Evolutionary conservation across 805 yeast genomes (phyloP).

Genomic region (Cyberlindnera suaveolens): DNA sequence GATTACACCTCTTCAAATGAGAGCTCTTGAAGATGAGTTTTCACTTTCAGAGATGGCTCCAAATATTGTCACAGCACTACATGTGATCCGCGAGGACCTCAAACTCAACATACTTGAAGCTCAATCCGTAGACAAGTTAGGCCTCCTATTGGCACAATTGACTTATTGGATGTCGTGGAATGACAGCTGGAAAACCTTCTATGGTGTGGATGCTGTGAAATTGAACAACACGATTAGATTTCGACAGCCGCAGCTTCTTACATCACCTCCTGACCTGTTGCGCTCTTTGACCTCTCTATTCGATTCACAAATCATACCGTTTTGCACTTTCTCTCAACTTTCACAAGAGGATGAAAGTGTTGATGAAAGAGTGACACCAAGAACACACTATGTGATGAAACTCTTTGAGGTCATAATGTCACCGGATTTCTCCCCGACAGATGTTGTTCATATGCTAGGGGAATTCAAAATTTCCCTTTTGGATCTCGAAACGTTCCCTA

Average conservation of each 20-base stretch:
- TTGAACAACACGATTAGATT: conserved; percentile 38
- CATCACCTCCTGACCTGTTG: conserved; percentile 55
- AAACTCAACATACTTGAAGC: conserved; percentile 46
- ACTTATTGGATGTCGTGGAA: conserved; percentile 73
- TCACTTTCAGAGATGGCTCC: conserved; percentile 51
- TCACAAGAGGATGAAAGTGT: conserved; percentile 55
- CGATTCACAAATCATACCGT: conserved; percentile 40
- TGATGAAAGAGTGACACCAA: conserved; percentile 58
- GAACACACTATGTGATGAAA: conserved; percentile 52
- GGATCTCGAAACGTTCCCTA: conserved; percentile 64
- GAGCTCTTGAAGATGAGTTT: conserved; percentile 23
- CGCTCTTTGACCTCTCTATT: conserved; percentile 49
- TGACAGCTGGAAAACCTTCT: conserved; percentile 53
- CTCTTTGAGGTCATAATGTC: conserved; percentile 61
- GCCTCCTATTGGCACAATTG: conserved; percentile 52
- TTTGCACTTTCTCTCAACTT: conserved; percentile 59
- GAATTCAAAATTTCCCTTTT: conserved; percentile 45
- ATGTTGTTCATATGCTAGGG: conserved; percentile 56
- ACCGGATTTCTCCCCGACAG: conserved; percentile 40
- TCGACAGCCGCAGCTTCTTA: conserved; percentile 29
- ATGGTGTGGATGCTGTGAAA: conserved; percentile 29
- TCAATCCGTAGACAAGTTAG: conserved; percentile 34
- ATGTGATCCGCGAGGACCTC: conserved; percentile 71
- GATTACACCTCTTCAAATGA: conserved; percentile 12
- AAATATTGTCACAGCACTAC: conserved; percentile 60